Evolutionary conservation across 1,284 basidiomycete genomes (phyloP).

Genomic region (Waitea zeae): DNA sequence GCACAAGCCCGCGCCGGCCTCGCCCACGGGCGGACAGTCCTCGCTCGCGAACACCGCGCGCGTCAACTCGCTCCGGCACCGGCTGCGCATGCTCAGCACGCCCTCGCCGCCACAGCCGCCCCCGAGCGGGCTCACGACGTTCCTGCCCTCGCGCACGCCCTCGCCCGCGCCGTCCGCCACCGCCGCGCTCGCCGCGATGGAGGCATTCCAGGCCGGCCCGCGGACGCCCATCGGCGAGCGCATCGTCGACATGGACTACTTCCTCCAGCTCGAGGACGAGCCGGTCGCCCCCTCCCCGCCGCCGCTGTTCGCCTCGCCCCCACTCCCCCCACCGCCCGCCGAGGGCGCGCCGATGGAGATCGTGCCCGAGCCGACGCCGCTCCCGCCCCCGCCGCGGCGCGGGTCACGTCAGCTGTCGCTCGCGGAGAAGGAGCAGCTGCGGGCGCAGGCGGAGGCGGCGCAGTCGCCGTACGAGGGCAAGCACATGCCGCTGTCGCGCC

Average conservation of each 20-base stretch:
- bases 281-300: slow-evolving; percentile 15
- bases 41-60: slow-evolving; percentile 13
- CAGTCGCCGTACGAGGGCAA: too few species aligned
- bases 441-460: too few species aligned
- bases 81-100: slow-evolving; percentile 44
- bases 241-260: slow-evolving; percentile 37
- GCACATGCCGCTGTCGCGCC: too few species aligned
- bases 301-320: slow-evolving; percentile 17
- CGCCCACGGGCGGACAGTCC: slow-evolving; percentile 23
- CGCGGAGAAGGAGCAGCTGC: too few species aligned
- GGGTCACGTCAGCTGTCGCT: slow-evolving; percentile 23
- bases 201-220: too few species aligned
- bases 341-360: too few species aligned
- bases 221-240: slow-evolving; percentile 38
- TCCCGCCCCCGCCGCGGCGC: slow-evolving; percentile 43
- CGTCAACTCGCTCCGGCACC: slow-evolving; percentile 32
- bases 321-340: too few species aligned
- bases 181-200: slow-evolving; percentile 9
- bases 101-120: slow-evolving; percentile 20
- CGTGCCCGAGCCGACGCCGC: slow-evolving; percentile 26
- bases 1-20: slow-evolving; percentile 21
- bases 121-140: too few species aligned
- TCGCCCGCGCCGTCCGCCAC: slow-evolving; percentile 12
- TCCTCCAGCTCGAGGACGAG: slow-evolving; percentile 25
- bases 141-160: slow-evolving; percentile 9